Evolutionary conservation across 306 rosid genomes (phyloP).

Genomic region (Fragaria ananassa): DNA sequence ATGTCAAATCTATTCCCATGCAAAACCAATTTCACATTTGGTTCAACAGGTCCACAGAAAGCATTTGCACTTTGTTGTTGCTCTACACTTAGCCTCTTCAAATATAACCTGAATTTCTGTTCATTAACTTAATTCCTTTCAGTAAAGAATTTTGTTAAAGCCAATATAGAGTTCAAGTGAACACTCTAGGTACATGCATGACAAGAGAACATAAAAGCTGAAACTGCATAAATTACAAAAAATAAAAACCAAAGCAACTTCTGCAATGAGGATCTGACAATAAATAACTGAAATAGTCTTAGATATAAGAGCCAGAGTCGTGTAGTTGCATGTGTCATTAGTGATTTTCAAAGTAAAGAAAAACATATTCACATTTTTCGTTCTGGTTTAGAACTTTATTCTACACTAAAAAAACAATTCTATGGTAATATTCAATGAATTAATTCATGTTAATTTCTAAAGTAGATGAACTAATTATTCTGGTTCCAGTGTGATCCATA

Average conservation of each 20-base stretch:
- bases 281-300: background rate
- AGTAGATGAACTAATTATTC: background rate
- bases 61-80: constrained; percentile 67
- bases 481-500: background rate
- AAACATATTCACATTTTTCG: background rate
- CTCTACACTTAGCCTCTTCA: constrained; percentile 57
- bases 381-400: background rate
- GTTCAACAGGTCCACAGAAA: constrained; percentile 44
- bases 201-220: background rate
- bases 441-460: background rate
- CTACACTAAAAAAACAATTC: background rate
- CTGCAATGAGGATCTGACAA: background rate
- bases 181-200: background rate
- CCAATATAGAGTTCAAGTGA: background rate
- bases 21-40: constrained; percentile 49
- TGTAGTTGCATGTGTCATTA: background rate
- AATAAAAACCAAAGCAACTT: background rate
- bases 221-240: background rate
- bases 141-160: background rate
- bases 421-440: background rate
- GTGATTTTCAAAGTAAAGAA: background rate
- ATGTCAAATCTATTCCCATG: constrained; percentile 41
- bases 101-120: constrained; percentile 64
- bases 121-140: constrained; percentile 1
- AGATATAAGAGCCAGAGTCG: background rate